phyloP scores from a whole-genome alignment of 148 eudicot genomes.

The Tetragonia tetragonoides region DNA sequence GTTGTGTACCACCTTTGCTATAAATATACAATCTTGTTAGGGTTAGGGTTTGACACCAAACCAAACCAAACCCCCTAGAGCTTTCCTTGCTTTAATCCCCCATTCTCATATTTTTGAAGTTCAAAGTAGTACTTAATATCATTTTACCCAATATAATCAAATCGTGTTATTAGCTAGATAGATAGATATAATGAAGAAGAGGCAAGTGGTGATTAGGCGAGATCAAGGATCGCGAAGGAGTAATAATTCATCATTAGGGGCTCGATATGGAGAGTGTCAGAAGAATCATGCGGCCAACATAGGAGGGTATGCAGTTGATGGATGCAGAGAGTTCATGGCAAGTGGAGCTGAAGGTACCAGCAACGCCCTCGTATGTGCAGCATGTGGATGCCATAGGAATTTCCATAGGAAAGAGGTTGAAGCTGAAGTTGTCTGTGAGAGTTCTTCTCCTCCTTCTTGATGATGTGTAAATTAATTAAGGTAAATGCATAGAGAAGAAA shows the following conservation, averaged over 20 bases:
- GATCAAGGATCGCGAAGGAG: conserved; percentile 32
- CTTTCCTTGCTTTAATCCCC: too few relatives aligned
- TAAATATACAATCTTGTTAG: conserved; percentile 17
- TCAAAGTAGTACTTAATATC: too few relatives aligned
- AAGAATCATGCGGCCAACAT: conserved; percentile 78
- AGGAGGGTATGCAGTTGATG: conserved; percentile 86
- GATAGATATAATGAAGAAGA: conserved; percentile 40
- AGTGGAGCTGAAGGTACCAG: conserved; percentile 53
- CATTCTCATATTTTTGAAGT: too few relatives aligned
- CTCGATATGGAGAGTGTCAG: conserved; percentile 61
- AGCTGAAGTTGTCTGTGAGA: conserved; percentile 49
- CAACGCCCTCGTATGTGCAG: conserved; percentile 57
- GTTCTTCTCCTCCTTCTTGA: conserved; percentile 30
- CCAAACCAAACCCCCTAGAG: too few relatives aligned
- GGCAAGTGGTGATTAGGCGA: conserved; percentile 50
- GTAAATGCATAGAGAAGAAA: not conserved
- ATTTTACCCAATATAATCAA: too few relatives aligned
- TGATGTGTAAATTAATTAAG: too few relatives aligned
- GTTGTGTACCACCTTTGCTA: not conserved
- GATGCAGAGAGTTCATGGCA: conserved; percentile 81
- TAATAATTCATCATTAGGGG: conserved; percentile 9
- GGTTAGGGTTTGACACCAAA: conserved; percentile 22
- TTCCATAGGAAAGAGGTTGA: conserved; percentile 64
- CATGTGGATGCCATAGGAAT: conserved; percentile 78
- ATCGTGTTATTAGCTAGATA: too few relatives aligned